Percentiles rank a stretch among this genome's conserved stretches.
These are phyloP conservation scores for Tetragonia tetragonoides DNA, from an alignment of 148 eudicot species.

Conservation along the genomic window DNA sequence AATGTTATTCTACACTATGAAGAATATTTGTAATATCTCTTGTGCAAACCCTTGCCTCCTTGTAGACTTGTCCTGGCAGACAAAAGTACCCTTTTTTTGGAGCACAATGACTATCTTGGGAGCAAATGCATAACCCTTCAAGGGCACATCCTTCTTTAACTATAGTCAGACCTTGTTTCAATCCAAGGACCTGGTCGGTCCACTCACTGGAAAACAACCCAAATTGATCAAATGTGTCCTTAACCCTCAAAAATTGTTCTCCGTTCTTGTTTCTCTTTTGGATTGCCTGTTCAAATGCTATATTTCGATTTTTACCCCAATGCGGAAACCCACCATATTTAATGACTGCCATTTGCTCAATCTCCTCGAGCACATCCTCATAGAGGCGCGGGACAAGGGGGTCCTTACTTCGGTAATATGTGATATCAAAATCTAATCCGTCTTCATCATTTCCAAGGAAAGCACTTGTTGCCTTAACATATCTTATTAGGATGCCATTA, in stretches of 20 bases:
- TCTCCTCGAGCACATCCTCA: constrained; percentile 53
- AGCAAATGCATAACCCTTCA: constrained; percentile 70
- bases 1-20: too few relatives aligned
- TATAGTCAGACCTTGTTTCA: constrained; percentile 34
- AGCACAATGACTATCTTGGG: constrained; percentile 60
- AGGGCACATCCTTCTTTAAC: constrained; percentile 56
- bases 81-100: constrained; percentile 59
- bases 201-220: constrained; percentile 64
- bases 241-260: constrained; percentile 41
- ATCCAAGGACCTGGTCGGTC: constrained; percentile 57
- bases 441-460: constrained; percentile 65
- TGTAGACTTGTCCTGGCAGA: constrained; percentile 51
- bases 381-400: constrained; percentile 54
- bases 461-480: constrained; percentile 60
- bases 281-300: constrained; percentile 52
- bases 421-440: constrained; percentile 55
- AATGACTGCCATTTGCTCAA: constrained; percentile 61
- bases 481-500: constrained; percentile 62
- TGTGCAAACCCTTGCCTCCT: constrained; percentile 60
- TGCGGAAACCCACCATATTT: constrained; percentile 67
- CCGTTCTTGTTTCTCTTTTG: constrained; percentile 39
- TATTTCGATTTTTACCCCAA: constrained; percentile 74
- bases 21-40: neutral
- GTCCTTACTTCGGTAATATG: constrained; percentile 65
- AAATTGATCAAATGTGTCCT: constrained; percentile 49